Evolutionary conservation across 208 protist genomes (phyloP).

Genomic region (Vickermania spadyakhi): DNA sequence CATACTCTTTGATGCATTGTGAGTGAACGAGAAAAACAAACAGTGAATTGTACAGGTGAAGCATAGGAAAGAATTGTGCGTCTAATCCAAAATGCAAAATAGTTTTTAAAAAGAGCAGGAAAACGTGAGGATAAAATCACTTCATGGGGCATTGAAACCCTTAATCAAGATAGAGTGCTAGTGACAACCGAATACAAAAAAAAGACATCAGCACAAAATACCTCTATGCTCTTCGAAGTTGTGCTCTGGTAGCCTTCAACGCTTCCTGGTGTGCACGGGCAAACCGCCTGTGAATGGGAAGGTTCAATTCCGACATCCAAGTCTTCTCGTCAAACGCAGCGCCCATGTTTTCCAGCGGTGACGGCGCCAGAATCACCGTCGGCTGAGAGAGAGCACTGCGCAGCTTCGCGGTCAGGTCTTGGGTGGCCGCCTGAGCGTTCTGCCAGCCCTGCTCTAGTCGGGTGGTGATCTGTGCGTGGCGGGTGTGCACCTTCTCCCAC

Average conservation of each 20-base stretch:
- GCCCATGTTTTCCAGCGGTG: not conserved
- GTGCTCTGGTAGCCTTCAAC: conserved; percentile 32
- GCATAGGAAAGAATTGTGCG: too few relatives aligned
- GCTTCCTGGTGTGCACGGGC: conserved; percentile 69
- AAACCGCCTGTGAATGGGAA: conserved; percentile 71
- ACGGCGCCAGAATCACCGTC: not conserved
- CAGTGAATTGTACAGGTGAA: too few relatives aligned
- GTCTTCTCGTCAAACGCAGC: not conserved
- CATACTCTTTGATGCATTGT: too few relatives aligned
- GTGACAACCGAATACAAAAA: too few relatives aligned
- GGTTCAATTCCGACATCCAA: conserved; percentile 17
- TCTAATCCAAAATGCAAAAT: too few relatives aligned
- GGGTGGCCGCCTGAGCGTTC: not conserved
- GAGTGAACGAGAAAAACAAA: too few relatives aligned
- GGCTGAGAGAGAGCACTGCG: not conserved
- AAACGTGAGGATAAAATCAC: too few relatives aligned
- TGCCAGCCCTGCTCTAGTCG: not conserved
- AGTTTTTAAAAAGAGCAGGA: too few relatives aligned
- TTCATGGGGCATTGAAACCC: too few relatives aligned
- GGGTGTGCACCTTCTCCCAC: not conserved
- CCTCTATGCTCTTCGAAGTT: conserved; percentile 27
- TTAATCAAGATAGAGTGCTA: too few relatives aligned
- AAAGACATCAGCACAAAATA: too few relatives aligned
- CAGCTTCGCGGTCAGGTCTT: not conserved
- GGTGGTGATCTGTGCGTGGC: not conserved